Percentiles rank a stretch among this genome's conserved stretches.
phyloP scores from a whole-genome alignment of 352 stramenopile species.

The Phytopythium helicoides region DNA sequence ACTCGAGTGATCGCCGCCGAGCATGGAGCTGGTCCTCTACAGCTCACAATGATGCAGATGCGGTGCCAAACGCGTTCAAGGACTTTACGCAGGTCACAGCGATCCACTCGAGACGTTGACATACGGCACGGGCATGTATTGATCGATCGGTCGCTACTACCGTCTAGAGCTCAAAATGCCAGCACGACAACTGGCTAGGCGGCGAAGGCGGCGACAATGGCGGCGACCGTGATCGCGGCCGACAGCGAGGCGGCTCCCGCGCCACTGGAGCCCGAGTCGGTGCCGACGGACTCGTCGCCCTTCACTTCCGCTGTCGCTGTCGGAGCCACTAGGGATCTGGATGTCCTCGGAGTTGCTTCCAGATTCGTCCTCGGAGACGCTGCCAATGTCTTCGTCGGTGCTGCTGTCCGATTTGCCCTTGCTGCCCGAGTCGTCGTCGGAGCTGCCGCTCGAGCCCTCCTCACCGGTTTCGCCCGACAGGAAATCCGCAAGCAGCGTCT shows the following conservation, averaged over 20 bases:
- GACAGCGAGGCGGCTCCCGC: background rate
- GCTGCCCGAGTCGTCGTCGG: conserved; percentile 13
- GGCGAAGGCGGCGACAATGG: conserved; percentile 12
- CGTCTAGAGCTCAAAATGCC: too few relatives aligned
- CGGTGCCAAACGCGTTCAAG: too few relatives aligned
- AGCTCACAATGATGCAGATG: too few relatives aligned
- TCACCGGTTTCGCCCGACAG: conserved; percentile 62
- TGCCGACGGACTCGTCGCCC: background rate
- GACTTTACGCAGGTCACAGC: too few relatives aligned
- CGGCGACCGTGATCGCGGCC: conserved; percentile 7
- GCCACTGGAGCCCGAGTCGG: background rate
- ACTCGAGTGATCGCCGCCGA: too few relatives aligned
- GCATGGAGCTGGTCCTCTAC: too few relatives aligned
- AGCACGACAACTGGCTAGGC: background rate
- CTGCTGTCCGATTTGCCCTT: conserved; percentile 8
- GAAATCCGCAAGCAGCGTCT: conserved; percentile 39
- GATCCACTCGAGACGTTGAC: too few relatives aligned
- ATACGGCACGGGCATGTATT: too few relatives aligned
- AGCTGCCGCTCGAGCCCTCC: conserved; percentile 26
- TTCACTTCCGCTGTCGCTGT: too few relatives aligned
- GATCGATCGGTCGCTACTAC: too few relatives aligned
- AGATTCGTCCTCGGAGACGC: background rate
- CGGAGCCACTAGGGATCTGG: background rate
- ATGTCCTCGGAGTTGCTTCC: background rate
- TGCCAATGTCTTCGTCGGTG: background rate